A percentile compares a stretch with the other conserved stretches of the same genome.
Conservation (phyloP, 164 flowering plant species). For the Magnolia sinica region DNA sequence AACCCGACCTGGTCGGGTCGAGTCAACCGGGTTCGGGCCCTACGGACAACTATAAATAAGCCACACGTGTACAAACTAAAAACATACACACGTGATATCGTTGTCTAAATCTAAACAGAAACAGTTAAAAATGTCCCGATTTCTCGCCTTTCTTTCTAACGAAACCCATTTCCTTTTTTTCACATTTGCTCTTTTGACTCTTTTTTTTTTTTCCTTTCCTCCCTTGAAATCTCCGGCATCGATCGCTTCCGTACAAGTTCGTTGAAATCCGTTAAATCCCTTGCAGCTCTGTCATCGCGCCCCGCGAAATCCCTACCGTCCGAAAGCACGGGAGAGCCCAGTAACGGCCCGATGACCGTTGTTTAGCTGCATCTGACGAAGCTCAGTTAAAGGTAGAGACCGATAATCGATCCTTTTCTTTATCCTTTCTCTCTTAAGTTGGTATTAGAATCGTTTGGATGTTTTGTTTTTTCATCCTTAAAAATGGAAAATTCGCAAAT, state of each 20-base stretch:
- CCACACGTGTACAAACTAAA: too few relatives aligned
- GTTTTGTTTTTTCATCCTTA: too few relatives aligned
- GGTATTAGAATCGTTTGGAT: background rate
- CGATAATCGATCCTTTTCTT: background rate
- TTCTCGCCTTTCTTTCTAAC: background rate
- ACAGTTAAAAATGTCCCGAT: background rate
- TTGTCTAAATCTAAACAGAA: constrained; percentile 2
- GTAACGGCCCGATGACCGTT: background rate
- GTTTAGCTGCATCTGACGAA: background rate
- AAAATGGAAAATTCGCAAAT: background rate
- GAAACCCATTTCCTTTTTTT: background rate
- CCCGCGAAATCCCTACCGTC: background rate
- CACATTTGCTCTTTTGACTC: background rate
- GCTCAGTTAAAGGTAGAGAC: background rate
- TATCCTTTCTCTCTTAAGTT: background rate
- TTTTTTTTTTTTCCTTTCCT: background rate
- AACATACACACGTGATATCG: too few relatives aligned
- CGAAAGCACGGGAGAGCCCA: constrained; percentile 1
- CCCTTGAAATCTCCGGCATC: background rate
- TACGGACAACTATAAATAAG: too few relatives aligned
- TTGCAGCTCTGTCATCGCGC: background rate
- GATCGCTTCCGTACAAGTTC: background rate
- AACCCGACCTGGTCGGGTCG: too few relatives aligned
- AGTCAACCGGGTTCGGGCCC: too few relatives aligned
- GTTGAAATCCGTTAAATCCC: background rate